Base-by-base conservation (phyloP, 2,329 filamentous ascomycete genomes). In the Aspergillus vadensis region DNA sequence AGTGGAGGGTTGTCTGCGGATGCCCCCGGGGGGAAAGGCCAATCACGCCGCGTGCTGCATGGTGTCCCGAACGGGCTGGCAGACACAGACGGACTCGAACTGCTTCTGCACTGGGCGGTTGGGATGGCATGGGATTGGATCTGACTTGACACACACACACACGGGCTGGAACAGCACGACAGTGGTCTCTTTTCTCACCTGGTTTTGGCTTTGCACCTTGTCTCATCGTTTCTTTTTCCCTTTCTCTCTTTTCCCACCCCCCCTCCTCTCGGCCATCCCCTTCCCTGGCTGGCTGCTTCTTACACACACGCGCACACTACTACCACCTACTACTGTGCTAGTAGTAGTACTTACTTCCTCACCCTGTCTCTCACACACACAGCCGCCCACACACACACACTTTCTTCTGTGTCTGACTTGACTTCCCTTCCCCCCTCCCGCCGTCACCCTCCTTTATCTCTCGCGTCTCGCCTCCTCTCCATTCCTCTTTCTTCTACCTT, bases 221-320 rank as follows among this genome's bases (percentile, higher is more conserved):
- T 32, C 38, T 43, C 14, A 14, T 54, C 36, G 23, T 54, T 44
- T 41, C 38, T 55, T 41, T 41, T 55, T 27, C 23, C 36, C 17
- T 15, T 27, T 25, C 32, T 30, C 27, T 30, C 27, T 30, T 30
- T 68, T 58, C 57, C 58, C 65, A 8, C 64, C 32, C 51, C 51
- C 44, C 41, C n/a, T n/a, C 6, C 17, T 21, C 41, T 21, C 17
- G 17, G 19, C 41, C 17, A 49, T 48, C 39, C 54, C 54, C 41
- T 57, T 30, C 54, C 32, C 50, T 51, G 32, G 36, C 47, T 50
- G 47, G 47, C 47, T 50, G 15, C 9, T 50, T n/a, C 59, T 57
- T 56, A 43, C 51, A 49, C 44, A 49, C 44, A 25, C 44, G 25
- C 44, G 17, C 41, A 44, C 36, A 19, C 47, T 30, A 32, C 23